Conservation (phyloP, 2,329 filamentous ascomycete genomes). For the Aspergillus texensis region DNA sequence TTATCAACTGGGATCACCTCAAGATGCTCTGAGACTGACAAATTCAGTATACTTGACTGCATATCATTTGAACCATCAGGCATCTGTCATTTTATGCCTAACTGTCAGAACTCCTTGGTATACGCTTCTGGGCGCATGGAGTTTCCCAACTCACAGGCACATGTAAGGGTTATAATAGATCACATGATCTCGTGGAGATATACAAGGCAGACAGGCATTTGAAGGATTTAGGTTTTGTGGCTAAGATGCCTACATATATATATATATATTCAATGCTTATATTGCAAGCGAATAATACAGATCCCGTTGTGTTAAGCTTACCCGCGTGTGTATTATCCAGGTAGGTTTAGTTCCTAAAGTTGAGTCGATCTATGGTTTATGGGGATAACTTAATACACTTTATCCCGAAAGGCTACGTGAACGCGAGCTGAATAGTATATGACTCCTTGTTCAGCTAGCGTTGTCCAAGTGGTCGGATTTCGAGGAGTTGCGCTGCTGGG, state of each 20-base stretch:
- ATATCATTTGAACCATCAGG: neutral
- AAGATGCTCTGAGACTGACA: neutral
- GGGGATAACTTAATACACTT: neutral
- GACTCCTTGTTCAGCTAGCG: neutral
- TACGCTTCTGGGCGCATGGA: no score
- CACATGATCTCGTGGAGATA: neutral
- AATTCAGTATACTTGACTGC: neutral
- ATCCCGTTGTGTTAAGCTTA: neutral
- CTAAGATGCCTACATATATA: neutral
- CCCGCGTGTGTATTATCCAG: neutral
- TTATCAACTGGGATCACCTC: no score
- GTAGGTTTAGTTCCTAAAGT: neutral
- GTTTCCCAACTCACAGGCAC: neutral
- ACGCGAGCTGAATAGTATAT: neutral
- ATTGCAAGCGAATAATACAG: neutral
- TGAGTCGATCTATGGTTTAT: neutral
- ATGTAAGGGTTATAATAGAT: neutral
- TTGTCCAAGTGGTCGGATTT: neutral
- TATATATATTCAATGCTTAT: neutral
- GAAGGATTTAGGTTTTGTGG: neutral
- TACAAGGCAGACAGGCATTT: neutral
- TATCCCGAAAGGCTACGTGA: neutral
- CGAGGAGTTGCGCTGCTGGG: neutral
- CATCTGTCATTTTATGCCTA: neutral
- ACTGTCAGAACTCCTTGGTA: neutral